These are phyloP conservation scores for Agaricus sinodeliciosus DNA, from an alignment of 768 basidiomycete species.

Conservation along the genomic window DNA sequence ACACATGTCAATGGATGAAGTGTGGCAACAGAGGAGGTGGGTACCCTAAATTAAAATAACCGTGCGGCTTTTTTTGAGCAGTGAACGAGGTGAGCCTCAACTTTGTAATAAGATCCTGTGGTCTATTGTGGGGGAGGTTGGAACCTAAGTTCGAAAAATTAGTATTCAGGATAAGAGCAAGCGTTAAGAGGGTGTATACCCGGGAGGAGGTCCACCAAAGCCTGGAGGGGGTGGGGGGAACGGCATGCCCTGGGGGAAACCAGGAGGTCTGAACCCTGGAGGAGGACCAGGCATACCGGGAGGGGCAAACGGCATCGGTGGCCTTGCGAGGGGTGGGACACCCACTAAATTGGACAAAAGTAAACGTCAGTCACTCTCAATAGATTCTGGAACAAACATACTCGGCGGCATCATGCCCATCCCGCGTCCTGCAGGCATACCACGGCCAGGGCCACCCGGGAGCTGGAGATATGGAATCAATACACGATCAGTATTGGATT, in stretches of 20 bases:
- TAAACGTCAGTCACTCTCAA: constrained; percentile 11
- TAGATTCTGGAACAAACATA: constrained; percentile 24
- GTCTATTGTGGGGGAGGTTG: constrained; percentile 44
- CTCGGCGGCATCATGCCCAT: constrained; percentile 93
- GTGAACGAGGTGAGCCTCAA: constrained; percentile 3
- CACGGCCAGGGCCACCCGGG: constrained; percentile 85
- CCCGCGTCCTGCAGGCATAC: constrained; percentile 93
- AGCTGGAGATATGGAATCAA: constrained; percentile 40
- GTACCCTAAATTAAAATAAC: background rate
- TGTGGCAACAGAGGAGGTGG: background rate
- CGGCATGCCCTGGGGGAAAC: constrained; percentile 76
- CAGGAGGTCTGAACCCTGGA: constrained; percentile 79
- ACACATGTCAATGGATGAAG: background rate
- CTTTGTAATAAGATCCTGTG: constrained; percentile 3
- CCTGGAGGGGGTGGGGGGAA: constrained; percentile 81
- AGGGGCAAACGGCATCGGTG: constrained; percentile 59
- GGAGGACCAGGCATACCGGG: constrained; percentile 86
- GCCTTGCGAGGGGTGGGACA: constrained; percentile 53
- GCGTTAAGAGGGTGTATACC: constrained; percentile 39
- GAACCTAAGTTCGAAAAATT: constrained; percentile 28
- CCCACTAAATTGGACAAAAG: constrained; percentile 37
- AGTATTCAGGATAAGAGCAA: background rate
- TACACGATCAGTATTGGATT: constrained; percentile 5
- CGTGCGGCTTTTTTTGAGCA: background rate
- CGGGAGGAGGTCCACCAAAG: constrained; percentile 77